Evolutionary conservation across 441 rosid species (phyloP).

Genomic region (Rhodomyrtus psidioides): DNA sequence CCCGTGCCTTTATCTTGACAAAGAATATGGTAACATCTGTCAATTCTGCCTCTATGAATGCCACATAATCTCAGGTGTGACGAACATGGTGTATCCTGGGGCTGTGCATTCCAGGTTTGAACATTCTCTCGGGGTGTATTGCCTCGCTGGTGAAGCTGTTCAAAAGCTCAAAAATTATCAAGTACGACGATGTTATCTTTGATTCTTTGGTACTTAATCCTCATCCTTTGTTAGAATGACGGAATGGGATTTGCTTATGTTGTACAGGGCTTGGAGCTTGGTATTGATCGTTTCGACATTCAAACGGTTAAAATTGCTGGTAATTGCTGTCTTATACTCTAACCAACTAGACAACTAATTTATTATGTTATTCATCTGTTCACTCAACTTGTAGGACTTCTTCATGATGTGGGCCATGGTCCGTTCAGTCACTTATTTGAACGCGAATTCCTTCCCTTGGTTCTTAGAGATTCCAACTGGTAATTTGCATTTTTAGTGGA

Average conservation of each 20-base stretch:
- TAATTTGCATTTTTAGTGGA: constrained; percentile 8
- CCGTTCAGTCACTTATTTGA: constrained; percentile 77
- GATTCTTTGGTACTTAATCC: not conserved
- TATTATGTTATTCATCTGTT: not conserved
- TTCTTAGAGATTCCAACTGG: constrained; percentile 34
- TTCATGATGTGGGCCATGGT: constrained; percentile 85
- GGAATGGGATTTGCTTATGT: not conserved
- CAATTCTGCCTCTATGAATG: not conserved
- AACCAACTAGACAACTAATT: not conserved
- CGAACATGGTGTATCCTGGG: constrained; percentile 63
- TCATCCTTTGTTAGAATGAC: not conserved
- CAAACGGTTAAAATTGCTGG: constrained; percentile 68
- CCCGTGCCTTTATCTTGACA: not conserved
- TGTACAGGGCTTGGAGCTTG: constrained; percentile 48
- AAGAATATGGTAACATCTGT: not conserved
- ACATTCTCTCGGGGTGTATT: constrained; percentile 65
- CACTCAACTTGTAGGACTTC: constrained; percentile 34
- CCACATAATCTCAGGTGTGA: constrained; percentile 28
- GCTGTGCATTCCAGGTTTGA: constrained; percentile 80
- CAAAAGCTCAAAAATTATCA: constrained; percentile 35
- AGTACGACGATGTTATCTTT: constrained; percentile 22
- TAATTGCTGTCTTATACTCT: constrained; percentile 6
- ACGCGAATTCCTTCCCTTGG: constrained; percentile 44
- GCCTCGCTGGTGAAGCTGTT: constrained; percentile 53
- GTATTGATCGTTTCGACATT: constrained; percentile 37